phyloP scores from a whole-genome alignment of 768 basidiomycete species.

The Tricholoma bakamatsutake region DNA sequence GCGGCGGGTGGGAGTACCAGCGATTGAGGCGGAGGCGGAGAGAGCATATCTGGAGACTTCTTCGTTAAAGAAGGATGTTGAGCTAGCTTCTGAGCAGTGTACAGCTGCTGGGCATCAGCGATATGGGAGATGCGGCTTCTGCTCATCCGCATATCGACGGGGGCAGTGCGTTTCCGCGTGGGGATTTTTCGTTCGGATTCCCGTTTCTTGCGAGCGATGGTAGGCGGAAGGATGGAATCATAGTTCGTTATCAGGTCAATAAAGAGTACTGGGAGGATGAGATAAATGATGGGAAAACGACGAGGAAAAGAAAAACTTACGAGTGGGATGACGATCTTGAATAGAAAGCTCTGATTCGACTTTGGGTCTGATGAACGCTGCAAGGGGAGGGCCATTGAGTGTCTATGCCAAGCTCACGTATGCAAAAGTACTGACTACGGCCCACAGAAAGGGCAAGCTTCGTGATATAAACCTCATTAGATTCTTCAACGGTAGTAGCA shows the following conservation, averaged over 20 bases:
- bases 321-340: constrained; percentile 82
- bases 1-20: constrained; percentile 13
- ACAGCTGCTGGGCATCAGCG: constrained; percentile 61
- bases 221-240: constrained; percentile 66
- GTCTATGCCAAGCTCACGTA: background rate
- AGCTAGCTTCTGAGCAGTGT: constrained; percentile 63
- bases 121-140: constrained; percentile 70
- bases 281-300: background rate
- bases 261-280: constrained; percentile 55
- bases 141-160: constrained; percentile 84
- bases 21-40: constrained; percentile 22
- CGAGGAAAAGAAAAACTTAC: constrained; percentile 32
- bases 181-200: constrained; percentile 85
- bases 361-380: constrained; percentile 80
- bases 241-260: constrained; percentile 81
- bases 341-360: constrained; percentile 79
- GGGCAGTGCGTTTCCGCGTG: constrained; percentile 78
- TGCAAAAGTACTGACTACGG: constrained; percentile 53
- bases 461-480: constrained; percentile 73
- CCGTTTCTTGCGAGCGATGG: constrained; percentile 78
- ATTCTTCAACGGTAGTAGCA: constrained; percentile 63
- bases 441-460: constrained; percentile 88
- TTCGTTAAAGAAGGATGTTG: constrained; percentile 43
- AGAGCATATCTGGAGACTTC: constrained; percentile 28
- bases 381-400: constrained; percentile 1